Evolutionary conservation across 352 stramenopile species (phyloP).

Genomic region (Phytopythium vexans): DNA sequence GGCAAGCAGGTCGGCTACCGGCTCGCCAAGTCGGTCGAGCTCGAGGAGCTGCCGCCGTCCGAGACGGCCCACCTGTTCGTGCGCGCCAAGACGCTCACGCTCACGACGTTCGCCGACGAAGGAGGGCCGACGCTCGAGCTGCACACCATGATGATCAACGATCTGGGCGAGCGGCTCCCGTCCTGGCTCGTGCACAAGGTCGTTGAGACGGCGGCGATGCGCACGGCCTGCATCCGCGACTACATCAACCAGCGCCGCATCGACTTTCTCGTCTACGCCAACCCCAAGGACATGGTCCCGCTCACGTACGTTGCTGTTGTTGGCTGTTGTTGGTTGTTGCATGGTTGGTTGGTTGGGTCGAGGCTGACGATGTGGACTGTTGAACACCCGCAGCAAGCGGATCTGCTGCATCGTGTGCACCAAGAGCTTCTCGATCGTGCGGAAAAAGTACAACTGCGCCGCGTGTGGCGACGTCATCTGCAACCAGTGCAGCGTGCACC

Average conservation of each 20-base stretch:
- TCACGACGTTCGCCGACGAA: constrained; percentile 68
- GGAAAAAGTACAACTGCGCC: constrained; percentile 85
- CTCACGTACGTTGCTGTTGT: constrained; percentile 23
- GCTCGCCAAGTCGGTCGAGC: constrained; percentile 70
- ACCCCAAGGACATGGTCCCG: constrained; percentile 67
- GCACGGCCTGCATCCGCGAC: constrained; percentile 71
- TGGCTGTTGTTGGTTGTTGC: no score
- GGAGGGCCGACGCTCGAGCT: constrained; percentile 48
- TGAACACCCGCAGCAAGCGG: constrained; percentile 26
- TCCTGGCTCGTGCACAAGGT: constrained; percentile 84
- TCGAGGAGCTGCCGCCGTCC: constrained; percentile 41
- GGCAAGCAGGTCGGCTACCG: constrained; percentile 65
- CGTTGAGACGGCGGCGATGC: constrained; percentile 70
- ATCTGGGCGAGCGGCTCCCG: constrained; percentile 67
- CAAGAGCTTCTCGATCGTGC: constrained; percentile 78
- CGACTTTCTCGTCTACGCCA: constrained; percentile 64
- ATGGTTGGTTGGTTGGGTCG: no score
- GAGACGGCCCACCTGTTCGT: constrained; percentile 60
- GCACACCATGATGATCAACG: constrained; percentile 82
- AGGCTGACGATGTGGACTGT: no score
- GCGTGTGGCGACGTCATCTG: constrained; percentile 82
- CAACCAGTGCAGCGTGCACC: constrained; percentile 71
- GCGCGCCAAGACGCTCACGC: constrained; percentile 66
- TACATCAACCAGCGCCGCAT: constrained; percentile 74
- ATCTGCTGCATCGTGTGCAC: constrained; percentile 80